Evolutionary conservation across 148 eudicot genomes (phyloP), one percentile per base, ranked within the genome.

Genomic region (Amaranthus palmeri): DNA sequence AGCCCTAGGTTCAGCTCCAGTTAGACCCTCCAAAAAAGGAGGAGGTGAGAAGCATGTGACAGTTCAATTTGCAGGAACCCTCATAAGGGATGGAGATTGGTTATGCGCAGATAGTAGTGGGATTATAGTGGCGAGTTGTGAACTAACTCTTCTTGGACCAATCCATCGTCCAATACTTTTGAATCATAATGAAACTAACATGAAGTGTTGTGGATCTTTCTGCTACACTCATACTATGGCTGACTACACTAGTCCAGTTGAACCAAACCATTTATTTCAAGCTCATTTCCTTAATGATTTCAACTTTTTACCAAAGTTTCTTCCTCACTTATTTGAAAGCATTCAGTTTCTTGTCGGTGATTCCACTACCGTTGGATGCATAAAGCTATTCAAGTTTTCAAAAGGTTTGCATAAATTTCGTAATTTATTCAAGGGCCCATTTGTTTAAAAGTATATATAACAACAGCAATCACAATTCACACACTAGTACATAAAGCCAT

Each of bases 271-370:
- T 41, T 5, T 74, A 51, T 81, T 77, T 51, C 44, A 59, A 70
- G 84, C 84, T 43, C 63, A 77, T 4, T 66, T 62, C 58, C 65
- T 81, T 54, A 65, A 81, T 18, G 79, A 79, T n/a, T 78, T 70
- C 61, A 62, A 70, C 72, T 76, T 74, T 78, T 17, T 81, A 42
- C 84, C 84, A 2, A 81, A 66, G 67, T 73, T 66, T 53, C 18
- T 77, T 8, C 84, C 78, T 3, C 65, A 71, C 41, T 60, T 47
- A 13, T 70, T 75, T 9, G 43, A 75, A 15, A 64, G 55, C 14
- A 25, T 79, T 7, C 53, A 74, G 47, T 66, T 70, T 36, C 58
- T 75, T 25, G 45, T 7, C 1, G 82, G 82, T 10, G 65, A 65
- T 4, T 61, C 68, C 18, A n/a, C 52, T 0, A 13, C 47, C 0